phyloP scores from a whole-genome alignment of 2,329 filamentous ascomycete species.

The Colletotrichum cordylinicola region DNA sequence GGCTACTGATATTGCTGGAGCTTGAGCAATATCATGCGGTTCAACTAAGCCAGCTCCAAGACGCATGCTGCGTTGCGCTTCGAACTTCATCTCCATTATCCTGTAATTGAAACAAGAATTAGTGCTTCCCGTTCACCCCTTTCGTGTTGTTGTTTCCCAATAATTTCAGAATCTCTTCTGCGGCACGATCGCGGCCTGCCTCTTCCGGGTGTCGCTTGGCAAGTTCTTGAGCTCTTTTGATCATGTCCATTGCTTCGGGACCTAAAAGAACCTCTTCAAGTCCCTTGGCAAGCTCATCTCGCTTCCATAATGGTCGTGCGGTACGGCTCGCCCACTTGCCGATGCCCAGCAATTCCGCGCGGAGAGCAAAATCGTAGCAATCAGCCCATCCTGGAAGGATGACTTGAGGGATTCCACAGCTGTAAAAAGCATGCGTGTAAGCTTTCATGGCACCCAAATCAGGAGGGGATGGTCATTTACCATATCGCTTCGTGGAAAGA shows the following conservation, averaged over 20 bases:
- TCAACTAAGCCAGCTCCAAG: too few relatives aligned
- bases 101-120: background rate
- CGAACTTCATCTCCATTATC: background rate
- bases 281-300: background rate
- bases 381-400: background rate
- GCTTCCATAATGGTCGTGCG: conserved; percentile 41
- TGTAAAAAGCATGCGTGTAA: background rate
- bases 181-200: background rate
- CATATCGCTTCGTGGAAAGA: background rate
- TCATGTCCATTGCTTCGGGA: background rate
- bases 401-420: background rate
- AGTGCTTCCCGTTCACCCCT: background rate
- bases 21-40: too few relatives aligned
- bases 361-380: background rate
- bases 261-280: conserved; percentile 27
- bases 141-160: background rate
- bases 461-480: background rate
- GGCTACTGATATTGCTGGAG: too few relatives aligned
- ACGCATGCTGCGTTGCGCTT: background rate
- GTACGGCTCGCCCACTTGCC: background rate
- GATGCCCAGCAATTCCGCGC: background rate
- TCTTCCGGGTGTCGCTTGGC: background rate
- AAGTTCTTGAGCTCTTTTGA: background rate
- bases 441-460: accelerated
- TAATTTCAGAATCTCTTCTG: background rate